These are phyloP conservation scores for Monosporascus sp. DNA, from an alignment of 2,329 filamentous ascomycete genomes.

Conservation along the genomic window DNA sequence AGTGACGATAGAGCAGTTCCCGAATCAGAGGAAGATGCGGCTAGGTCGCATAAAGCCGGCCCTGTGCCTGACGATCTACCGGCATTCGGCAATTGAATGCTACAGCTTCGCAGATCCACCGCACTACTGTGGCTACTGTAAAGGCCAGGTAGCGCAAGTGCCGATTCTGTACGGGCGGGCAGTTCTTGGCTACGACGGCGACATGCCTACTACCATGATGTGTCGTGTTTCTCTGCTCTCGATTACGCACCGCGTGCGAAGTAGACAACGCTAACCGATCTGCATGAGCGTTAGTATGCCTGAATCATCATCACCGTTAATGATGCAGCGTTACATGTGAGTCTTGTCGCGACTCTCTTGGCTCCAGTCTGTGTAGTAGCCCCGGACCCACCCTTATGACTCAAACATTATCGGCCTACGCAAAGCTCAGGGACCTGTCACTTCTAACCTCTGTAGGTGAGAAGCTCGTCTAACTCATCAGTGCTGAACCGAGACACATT, in stretches of 20 bases:
- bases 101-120: neutral
- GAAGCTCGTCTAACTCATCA: neutral
- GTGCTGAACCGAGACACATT: neutral
- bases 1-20: too few species aligned
- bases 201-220: neutral
- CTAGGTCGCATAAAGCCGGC: neutral
- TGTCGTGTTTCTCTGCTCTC: neutral
- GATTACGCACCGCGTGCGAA: too few species aligned
- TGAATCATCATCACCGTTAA: neutral
- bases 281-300: neutral
- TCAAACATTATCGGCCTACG: too few species aligned
- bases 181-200: neutral
- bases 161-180: neutral
- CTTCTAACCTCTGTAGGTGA: too few species aligned
- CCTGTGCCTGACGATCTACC: neutral
- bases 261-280: too few species aligned
- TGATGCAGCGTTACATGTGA: neutral
- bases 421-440: too few species aligned
- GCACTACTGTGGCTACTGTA: too few species aligned
- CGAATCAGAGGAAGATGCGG: too few species aligned
- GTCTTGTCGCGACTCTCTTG: too few species aligned
- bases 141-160: too few species aligned
- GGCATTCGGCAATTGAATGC: neutral
- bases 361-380: too few species aligned
- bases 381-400: too few species aligned